Evolutionary conservation across 2,329 filamentous ascomycete species (phyloP).

Genomic region (Tolypocladium tropicale): DNA sequence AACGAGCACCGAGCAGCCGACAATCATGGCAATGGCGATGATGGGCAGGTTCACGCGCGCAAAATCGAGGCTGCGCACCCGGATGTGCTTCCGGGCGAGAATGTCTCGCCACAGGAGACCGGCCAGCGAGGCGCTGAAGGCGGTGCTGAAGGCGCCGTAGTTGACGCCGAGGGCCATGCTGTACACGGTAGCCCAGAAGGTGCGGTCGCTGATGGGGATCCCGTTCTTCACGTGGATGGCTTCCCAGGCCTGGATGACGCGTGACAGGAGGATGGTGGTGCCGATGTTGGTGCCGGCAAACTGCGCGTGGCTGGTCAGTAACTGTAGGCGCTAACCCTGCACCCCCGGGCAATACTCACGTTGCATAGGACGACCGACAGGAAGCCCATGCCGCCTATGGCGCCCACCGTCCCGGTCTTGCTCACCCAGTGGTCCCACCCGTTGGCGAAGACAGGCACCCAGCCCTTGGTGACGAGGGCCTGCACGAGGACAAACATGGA

Average conservation of each 20-base stretch:
- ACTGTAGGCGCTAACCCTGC: background rate
- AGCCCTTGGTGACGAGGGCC: slow-evolving; percentile 61
- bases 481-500: slow-evolving; percentile 69
- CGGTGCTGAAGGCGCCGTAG: slow-evolving; percentile 63
- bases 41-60: slow-evolving; percentile 60
- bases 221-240: slow-evolving; percentile 40
- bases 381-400: slow-evolving; percentile 64
- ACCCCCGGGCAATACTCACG: slow-evolving; percentile 33
- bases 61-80: slow-evolving; percentile 53
- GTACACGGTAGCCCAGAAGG: slow-evolving; percentile 66
- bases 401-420: slow-evolving; percentile 58
- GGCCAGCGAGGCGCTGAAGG: slow-evolving; percentile 61
- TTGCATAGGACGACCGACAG: slow-evolving; percentile 62
- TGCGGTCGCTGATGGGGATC: slow-evolving; percentile 47
- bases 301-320: slow-evolving; percentile 24
- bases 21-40: slow-evolving; percentile 56
- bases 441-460: slow-evolving; percentile 62
- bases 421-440: slow-evolving; percentile 66
- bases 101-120: slow-evolving; percentile 67
- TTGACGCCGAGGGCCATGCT: slow-evolving; percentile 67
- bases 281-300: slow-evolving; percentile 72
- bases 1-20: slow-evolving; percentile 50
- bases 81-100: slow-evolving; percentile 56
- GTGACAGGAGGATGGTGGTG: slow-evolving; percentile 61
- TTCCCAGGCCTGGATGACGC: slow-evolving; percentile 60